Percentiles rank a stretch among this genome's conserved stretches.
Conservation (phyloP, 2,329 filamentous ascomycete genomes). For the Macrophomina tecta region DNA sequence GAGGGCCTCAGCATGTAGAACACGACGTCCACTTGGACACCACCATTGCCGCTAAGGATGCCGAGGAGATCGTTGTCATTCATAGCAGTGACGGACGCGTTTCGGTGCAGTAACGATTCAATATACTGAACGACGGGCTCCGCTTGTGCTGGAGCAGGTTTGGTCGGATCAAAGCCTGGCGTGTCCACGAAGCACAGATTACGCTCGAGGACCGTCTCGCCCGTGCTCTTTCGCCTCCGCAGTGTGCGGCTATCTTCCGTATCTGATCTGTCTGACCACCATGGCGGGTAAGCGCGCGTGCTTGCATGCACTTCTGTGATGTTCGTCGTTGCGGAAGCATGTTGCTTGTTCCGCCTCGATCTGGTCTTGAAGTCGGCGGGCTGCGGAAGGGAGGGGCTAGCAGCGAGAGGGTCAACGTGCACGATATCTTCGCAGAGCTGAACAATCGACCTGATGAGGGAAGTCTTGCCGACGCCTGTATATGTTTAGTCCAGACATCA, state of each 20-base stretch:
- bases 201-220: slow-evolving; percentile 81
- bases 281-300: slow-evolving; percentile 74
- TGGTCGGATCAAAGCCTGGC: slow-evolving; percentile 61
- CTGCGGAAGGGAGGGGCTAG: slow-evolving; percentile 34
- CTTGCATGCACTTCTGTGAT: slow-evolving; percentile 53
- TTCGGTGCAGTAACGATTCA: slow-evolving; percentile 70
- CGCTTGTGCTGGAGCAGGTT: slow-evolving; percentile 46
- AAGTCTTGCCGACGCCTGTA: slow-evolving; percentile 83
- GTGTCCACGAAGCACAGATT: slow-evolving; percentile 96
- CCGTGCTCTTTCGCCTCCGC: slow-evolving; percentile 68
- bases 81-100: slow-evolving; percentile 66
- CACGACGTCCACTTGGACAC: slow-evolving; percentile 81
- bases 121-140: slow-evolving; percentile 68
- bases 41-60: slow-evolving; percentile 80
- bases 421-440: slow-evolving; percentile 91
- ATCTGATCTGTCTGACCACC: slow-evolving; percentile 73
- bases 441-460: slow-evolving; percentile 84
- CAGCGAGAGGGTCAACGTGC: slow-evolving; percentile 75
- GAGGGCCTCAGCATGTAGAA: slow-evolving; percentile 75
- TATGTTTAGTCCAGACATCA: slow-evolving; percentile 29
- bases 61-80: slow-evolving; percentile 76
- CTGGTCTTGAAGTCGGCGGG: slow-evolving; percentile 35
- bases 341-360: slow-evolving; percentile 34
- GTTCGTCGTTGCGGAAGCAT: slow-evolving; percentile 24
- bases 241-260: slow-evolving; percentile 68